These are phyloP conservation scores for Fraxinus cuspidata DNA, from an alignment of 257 asterid species.

Conservation along the genomic window DNA sequence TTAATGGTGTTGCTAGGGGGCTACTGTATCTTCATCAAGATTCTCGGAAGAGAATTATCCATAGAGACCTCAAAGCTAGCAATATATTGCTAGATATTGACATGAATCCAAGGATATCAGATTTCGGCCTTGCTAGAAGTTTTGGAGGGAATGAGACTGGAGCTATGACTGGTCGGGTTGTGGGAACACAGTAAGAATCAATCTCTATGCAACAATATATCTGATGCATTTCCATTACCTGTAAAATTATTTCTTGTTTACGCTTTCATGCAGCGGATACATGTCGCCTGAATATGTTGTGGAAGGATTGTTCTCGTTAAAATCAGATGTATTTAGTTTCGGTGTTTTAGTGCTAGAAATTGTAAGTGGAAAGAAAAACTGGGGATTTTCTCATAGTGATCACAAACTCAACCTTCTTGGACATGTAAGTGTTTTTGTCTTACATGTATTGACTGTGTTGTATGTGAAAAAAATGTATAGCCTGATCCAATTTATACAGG, in stretches of 20 bases:
- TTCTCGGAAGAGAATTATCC: conserved; percentile 25
- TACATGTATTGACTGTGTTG: no score
- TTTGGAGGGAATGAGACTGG: conserved; percentile 32
- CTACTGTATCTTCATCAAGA: conserved; percentile 53
- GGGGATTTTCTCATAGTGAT: no score
- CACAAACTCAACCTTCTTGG: no score
- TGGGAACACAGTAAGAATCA: conserved; percentile 29
- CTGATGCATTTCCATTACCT: background rate
- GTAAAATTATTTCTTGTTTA: background rate
- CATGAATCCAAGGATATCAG: no score
- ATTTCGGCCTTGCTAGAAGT: no score
- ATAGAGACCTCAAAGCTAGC: no score
- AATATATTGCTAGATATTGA: no score
- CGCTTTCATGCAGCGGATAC: conserved; percentile 29
- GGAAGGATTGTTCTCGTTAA: conserved; percentile 33
- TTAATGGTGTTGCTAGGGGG: conserved; percentile 46
- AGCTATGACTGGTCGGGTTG: conserved; percentile 25
- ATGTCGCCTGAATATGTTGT: conserved; percentile 16
- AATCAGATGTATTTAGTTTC: conserved; percentile 42
- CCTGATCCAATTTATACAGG: conserved; percentile 21
- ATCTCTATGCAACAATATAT: background rate
- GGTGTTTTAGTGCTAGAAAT: no score
- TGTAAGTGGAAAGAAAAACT: no score
- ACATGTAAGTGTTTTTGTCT: conserved; percentile 8
- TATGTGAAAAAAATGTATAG: no score